Percentiles rank a stretch among this genome's conserved stretches.
Conservation (phyloP, 306 rosid species). For the Quercus engelmannii region DNA sequence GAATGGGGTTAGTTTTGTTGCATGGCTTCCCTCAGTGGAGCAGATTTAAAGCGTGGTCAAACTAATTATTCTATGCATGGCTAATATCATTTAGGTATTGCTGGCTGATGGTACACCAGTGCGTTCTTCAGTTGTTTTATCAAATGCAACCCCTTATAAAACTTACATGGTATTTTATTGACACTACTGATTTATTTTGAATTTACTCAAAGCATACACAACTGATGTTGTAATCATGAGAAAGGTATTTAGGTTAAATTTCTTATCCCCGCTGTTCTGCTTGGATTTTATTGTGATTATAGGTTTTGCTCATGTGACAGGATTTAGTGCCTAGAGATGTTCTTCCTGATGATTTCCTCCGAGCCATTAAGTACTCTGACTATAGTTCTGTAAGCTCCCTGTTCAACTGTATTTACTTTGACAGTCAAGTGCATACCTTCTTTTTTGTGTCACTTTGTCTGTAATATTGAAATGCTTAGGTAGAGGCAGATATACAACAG, state of each 20-base stretch:
- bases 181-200: neutral
- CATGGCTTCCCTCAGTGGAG: conserved; percentile 31
- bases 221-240: neutral
- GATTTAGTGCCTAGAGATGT: conserved; percentile 61
- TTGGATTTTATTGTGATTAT: conserved; percentile 21
- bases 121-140: conserved; percentile 71
- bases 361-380: conserved; percentile 70
- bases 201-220: neutral
- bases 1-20: conserved; percentile 74
- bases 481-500: neutral
- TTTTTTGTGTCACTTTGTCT: neutral
- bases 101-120: conserved; percentile 79
- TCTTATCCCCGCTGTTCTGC: neutral
- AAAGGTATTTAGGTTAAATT: neutral
- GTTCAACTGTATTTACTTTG: neutral
- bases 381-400: conserved; percentile 78
- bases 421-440: neutral
- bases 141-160: conserved; percentile 88
- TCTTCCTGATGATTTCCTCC: conserved; percentile 70
- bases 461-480: neutral
- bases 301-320: conserved; percentile 44
- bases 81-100: conserved; percentile 50
- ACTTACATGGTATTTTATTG: conserved; percentile 70
- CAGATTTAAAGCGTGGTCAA: conserved; percentile 19
- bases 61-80: conserved; percentile 24